These are phyloP conservation scores for Colletotrichum plurivorum DNA, from an alignment of 2,329 filamentous ascomycete genomes.

Conservation along the genomic window DNA sequence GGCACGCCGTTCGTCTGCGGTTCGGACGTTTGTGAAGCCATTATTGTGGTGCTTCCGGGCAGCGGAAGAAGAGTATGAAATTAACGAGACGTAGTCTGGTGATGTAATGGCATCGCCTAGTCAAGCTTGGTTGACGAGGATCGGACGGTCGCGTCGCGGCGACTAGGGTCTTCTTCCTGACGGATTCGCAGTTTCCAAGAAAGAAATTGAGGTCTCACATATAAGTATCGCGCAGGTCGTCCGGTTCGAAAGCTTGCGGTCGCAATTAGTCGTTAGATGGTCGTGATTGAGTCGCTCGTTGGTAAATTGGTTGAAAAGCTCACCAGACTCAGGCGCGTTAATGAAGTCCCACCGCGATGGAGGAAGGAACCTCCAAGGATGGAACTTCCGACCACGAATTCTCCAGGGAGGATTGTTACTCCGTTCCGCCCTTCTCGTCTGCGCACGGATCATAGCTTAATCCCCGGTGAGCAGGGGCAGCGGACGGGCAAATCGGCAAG, in stretches of 20 bases:
- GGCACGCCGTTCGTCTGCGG: slow-evolving; percentile 70
- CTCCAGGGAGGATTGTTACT: slow-evolving; percentile 38
- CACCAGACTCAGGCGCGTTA: slow-evolving; percentile 26
- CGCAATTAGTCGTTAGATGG: slow-evolving; percentile 1
- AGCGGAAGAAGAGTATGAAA: not conserved
- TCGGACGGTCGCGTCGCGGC: too few species aligned
- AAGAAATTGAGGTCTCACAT: too few species aligned
- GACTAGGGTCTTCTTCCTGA: too few species aligned
- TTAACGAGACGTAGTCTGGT: not conserved
- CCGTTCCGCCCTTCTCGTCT: slow-evolving; percentile 33
- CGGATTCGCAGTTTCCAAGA: too few species aligned
- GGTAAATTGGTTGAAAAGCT: slow-evolving; percentile 12
- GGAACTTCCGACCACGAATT: not conserved
- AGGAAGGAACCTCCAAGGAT: slow-evolving; percentile 1
- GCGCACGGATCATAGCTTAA: slow-evolving; percentile 55
- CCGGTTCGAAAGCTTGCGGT: not conserved
- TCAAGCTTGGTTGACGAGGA: too few species aligned
- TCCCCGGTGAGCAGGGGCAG: slow-evolving; percentile 27
- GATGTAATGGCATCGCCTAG: slow-evolving; percentile 7
- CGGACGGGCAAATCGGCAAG: slow-evolving; percentile 35
- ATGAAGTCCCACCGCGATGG: not conserved
- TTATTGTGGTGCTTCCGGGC: slow-evolving; percentile 5
- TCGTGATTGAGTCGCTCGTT: slow-evolving; percentile 15
- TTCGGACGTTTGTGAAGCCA: slow-evolving; percentile 50
- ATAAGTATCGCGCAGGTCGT: not conserved